Base-by-base conservation (phyloP, 139 green algal genomes). In the Tetraselmis chui region DNA sequence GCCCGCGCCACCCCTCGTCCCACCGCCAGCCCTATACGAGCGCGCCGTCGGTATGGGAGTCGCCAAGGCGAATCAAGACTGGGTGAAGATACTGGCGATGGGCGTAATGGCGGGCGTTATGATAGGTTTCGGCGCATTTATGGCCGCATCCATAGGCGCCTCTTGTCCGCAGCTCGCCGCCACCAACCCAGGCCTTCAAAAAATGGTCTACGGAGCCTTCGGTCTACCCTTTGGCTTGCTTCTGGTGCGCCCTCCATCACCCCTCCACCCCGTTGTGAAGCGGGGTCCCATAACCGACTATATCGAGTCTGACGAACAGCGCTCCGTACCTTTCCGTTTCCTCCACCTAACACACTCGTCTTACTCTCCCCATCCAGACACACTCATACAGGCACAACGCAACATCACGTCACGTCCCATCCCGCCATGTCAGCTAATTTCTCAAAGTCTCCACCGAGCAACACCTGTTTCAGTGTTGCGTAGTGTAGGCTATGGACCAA, bases 191-290 rank as follows among this genome's bases (percentile, higher is more conserved):
- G 87, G 88, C 24, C 76, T 88, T 28, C 83, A 86, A 45, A 87
- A 88, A 29, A 80, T 91, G 1, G 5, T 91, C 1, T 85, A 80
- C 11, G 87, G 87, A 23, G 80, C 82, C 25, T 76, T 93, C 32
- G 88, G 93, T 27, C 90, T 97, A 76, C 92, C 93, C 26, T 90
- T 90, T 75, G 93, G 92, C 30, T 85, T 96, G 80, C 83, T 93
- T 29, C 89, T 92, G 82, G 90, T 90, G 5, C 45, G 45, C 5
- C 45, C 45, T n/a, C n/a, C n/a, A n/a, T n/a, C n/a, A n/a, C n/a
- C n/a, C n/a, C n/a, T n/a, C n/a, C n/a, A n/a, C n/a, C n/a, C n/a
- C n/a, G n/a, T n/a, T n/a, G n/a, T n/a, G n/a, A n/a, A n/a, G n/a
- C n/a, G n/a, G n/a, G n/a, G n/a, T n/a, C n/a, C n/a, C n/a, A n/a